phyloP scores from a whole-genome alignment of 352 stramenopile genomes.

The Phytophthora megakarya region DNA sequence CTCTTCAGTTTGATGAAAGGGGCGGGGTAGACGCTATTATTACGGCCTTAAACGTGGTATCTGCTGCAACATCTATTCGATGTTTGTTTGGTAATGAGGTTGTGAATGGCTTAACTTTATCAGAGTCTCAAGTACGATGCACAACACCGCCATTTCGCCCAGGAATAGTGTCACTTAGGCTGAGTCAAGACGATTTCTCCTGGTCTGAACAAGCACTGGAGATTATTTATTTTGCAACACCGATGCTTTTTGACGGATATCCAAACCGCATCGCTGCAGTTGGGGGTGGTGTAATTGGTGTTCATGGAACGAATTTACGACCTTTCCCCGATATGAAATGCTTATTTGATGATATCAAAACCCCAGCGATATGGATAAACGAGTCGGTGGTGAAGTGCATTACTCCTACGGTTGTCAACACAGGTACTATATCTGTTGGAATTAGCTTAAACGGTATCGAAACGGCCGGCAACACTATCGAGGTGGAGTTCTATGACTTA shows the following conservation, averaged over 20 bases:
- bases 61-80: conserved; percentile 26
- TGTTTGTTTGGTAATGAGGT: conserved; percentile 43
- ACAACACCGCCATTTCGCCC: conserved; percentile 32
- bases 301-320: conserved; percentile 53
- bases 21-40: conserved; percentile 49
- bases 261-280: conserved; percentile 22
- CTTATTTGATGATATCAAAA: conserved; percentile 35
- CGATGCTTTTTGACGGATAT: conserved; percentile 33
- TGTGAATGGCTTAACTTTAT: conserved; percentile 36
- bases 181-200: conserved; percentile 47
- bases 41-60: conserved; percentile 29
- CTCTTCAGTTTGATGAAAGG: conserved; percentile 48
- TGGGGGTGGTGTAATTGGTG: conserved; percentile 22
- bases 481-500: conserved; percentile 26
- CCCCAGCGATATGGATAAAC: conserved; percentile 34
- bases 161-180: conserved; percentile 18
- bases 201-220: conserved; percentile 40
- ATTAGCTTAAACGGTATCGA: conserved; percentile 54
- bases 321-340: conserved; percentile 37
- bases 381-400: conserved; percentile 38
- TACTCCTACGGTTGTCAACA: conserved; percentile 19
- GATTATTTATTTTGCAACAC: conserved; percentile 39
- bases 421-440: conserved; percentile 17
- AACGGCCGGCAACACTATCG: conserved; percentile 31
- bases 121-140: conserved; percentile 38